Evolutionary conservation across 805 yeast species (phyloP), one percentile per base, ranked within the genome.

Genomic region (Clavispora asparagi): DNA sequence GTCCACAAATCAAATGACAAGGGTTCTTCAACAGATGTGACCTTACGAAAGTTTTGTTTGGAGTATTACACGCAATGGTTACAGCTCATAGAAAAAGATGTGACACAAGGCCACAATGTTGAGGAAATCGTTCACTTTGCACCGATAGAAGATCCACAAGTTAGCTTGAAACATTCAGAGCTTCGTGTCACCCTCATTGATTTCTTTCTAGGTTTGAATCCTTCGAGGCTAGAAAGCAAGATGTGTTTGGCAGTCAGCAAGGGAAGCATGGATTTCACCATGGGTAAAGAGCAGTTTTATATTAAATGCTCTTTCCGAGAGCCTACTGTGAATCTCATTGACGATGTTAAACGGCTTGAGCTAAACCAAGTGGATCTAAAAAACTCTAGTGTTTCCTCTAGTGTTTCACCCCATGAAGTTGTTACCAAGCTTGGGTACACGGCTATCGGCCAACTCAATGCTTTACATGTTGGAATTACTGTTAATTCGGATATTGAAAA

Each of bases 61-160:
- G 79, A 82, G 36, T 86, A 85, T 53, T 76, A 81, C 53, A 79
- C 90, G 0, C 62, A 67, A 23, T 79, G 91, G 85, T 47, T 85
- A 14, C 50, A 66, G 6, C 47, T 76, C 17, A 65, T 82, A 40
- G 78, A 70, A 11, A 39, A 51, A 6, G 44, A 45, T 26, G 42
- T 44, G 7, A 36, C 46, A 7, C 40, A 44, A n/a, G 47, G 48
- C 6, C 48, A 41, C n/a, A 51, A 42, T 43, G 49, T 40, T 25
- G 50, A 51, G 28, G 45, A 36, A 23, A 38, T 39, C 30, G 52
- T 41, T 10, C 46, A 42, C 31, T 42, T 36, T 31, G 37, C 43
- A 19, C 40, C 47, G 7, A 17, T 11, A 16, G 37, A 33, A 33
- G 37, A 33, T 33, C 6, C 13, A 10, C 37, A 33, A 16, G n/a